phyloP scores from a whole-genome alignment of 768 basidiomycete species.

The Cubamyces sp. region DNA sequence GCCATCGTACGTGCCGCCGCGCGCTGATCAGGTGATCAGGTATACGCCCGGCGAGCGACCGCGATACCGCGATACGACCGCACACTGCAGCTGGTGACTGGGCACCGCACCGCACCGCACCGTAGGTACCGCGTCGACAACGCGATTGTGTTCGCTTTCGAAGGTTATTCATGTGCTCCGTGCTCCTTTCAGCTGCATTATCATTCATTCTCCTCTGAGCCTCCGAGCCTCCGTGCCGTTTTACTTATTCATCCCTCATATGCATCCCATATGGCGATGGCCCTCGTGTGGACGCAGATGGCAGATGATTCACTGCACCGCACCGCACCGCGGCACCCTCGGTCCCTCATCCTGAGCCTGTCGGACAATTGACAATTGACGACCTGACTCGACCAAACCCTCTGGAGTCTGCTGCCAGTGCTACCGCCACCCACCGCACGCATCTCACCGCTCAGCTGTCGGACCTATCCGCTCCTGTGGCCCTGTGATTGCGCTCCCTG shows the following conservation, averaged over 20 bases:
- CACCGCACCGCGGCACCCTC: neutral
- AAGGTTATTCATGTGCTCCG: no score
- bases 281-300: neutral
- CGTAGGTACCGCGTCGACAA: no score
- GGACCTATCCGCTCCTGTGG: neutral
- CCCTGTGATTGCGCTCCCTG: neutral
- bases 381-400: constrained; percentile 5
- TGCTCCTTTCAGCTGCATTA: neutral
- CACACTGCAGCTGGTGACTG: no score
- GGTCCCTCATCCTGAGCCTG: no score
- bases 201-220: neutral
- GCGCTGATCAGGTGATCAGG: no score
- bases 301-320: no score
- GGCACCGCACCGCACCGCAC: neutral
- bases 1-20: no score
- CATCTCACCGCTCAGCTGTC: neutral
- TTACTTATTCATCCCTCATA: neutral
- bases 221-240: neutral
- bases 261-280: neutral
- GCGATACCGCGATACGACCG: no score
- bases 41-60: no score
- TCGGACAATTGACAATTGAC: neutral
- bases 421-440: neutral
- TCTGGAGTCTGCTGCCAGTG: neutral
- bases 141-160: no score